Evolutionary conservation across 257 asterid species (phyloP).

Genomic region (Salvia rosmarinus): DNA sequence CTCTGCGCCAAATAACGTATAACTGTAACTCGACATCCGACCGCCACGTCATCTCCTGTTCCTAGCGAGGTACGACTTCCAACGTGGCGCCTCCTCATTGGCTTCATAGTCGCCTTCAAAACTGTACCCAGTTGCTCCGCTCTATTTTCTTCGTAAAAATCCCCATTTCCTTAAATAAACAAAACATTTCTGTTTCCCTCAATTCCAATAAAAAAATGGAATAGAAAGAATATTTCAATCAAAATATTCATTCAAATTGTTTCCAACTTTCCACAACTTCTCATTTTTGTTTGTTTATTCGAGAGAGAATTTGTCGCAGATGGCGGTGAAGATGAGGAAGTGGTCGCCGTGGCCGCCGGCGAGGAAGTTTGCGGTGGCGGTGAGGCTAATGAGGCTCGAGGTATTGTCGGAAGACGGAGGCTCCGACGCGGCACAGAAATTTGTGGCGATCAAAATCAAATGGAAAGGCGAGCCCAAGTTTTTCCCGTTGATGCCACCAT

Average conservation of each 20-base stretch:
- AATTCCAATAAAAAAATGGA: background rate
- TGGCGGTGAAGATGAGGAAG: conserved; percentile 56
- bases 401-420: conserved; percentile 17
- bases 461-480: conserved; percentile 73
- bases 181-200: conserved; percentile 19
- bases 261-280: background rate
- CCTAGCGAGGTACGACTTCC: too few species aligned
- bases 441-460: conserved; percentile 48
- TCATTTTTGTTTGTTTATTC: background rate
- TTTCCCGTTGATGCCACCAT: conserved; percentile 52
- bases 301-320: conserved; percentile 5
- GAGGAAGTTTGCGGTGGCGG: conserved; percentile 61
- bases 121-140: conserved; percentile 7
- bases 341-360: conserved; percentile 53
- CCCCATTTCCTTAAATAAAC: conserved; percentile 20
- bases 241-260: background rate
- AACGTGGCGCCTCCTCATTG: conserved; percentile 39
- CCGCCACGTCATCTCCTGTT: conserved; percentile 44
- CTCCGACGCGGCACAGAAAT: conserved; percentile 16
- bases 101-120: background rate
- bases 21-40: background rate
- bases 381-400: conserved; percentile 52
- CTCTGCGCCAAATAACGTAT: background rate
- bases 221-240: background rate
- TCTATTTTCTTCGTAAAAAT: conserved; percentile 31